Percentiles rank a stretch among this genome's conserved stretches.
Conservation (phyloP, 352 stramenopile species). For the Pelagophyceae sp. region DNA sequence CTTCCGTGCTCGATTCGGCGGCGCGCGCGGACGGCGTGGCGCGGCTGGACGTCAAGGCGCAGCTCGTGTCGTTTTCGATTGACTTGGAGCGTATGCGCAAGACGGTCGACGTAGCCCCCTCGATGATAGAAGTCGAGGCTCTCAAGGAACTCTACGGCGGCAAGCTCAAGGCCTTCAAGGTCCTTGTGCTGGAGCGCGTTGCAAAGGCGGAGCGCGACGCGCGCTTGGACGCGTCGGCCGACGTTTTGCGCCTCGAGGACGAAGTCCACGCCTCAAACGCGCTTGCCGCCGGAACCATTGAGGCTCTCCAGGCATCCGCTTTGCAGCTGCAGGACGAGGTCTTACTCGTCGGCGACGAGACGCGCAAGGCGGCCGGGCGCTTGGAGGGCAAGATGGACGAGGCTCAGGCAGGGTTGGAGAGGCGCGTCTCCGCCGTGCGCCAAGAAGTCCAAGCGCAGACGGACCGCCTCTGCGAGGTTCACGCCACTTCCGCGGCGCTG, state of each 20-base stretch:
- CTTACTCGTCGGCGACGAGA: background rate
- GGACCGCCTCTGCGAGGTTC: background rate
- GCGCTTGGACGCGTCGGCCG: background rate
- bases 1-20: background rate
- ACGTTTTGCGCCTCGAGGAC: background rate
- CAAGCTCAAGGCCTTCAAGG: constrained; percentile 10
- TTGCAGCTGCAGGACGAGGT: background rate
- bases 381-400: background rate
- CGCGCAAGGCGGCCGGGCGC: background rate
- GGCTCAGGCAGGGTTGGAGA: background rate
- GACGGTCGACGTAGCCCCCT: constrained; percentile 7
- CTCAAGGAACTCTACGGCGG: constrained; percentile 11
- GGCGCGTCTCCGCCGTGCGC: background rate
- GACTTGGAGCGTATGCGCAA: constrained; percentile 5
- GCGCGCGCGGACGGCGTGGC: background rate
- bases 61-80: constrained; percentile 8
- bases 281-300: background rate
- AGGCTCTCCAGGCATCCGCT: background rate
- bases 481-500: background rate
- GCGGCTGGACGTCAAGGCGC: constrained; percentile 15
- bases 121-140: background rate
- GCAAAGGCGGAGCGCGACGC: background rate
- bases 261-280: background rate
- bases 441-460: background rate
- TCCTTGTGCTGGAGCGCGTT: background rate